Base-by-base conservation (phyloP, 257 asterid genomes). In the Solanum chilense region DNA sequence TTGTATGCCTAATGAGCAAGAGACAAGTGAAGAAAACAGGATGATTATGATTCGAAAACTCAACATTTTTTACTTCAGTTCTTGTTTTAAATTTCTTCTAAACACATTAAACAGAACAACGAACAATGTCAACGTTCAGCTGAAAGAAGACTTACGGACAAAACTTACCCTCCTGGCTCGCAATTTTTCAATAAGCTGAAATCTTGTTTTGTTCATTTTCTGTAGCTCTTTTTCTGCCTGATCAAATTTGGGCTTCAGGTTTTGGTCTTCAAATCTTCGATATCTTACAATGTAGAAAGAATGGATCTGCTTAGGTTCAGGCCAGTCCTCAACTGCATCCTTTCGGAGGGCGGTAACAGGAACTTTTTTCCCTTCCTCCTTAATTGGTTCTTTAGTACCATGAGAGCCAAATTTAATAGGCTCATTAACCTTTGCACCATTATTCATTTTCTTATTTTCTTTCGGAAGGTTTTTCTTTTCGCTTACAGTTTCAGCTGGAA, bases 321-420 rank as follows among this genome's bases (percentile, higher is more conserved):
- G 99, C 98, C 99, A 96, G 80, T 95, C 98, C 66, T 96, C 98
- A 87, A 89, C 98, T 23, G 92, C 99, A 90, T 96, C 93, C 93
- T 91, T 94, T 2, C 94, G 98, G 89, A 93, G 85, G 92, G 87
- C 88, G 90, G 89, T 86, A 33, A 92, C 94, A 1, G 93, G 62
- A 64, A 82, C 92, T 42, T 89, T 90, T 80, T 86, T 86, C 41
- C 6, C 85, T 56, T 92, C 98, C 41, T 62, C 93, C 84, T 91
- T 93, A 33, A 78, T 75, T 27, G 92, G 71, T 44, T 90, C 93
- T 77, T 91, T 90, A 44, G 39, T 35, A 25, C 92, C 90, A 89
- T 89, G 90, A 56, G 94, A 86, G 45, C 93, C 92, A 87, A 89
- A 92, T 86, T 83, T 88, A 70, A 90, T 90, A 37, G 91, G 89